These are phyloP conservation scores for Yarrowia keelungensis DNA, from an alignment of 805 yeast species.

Conservation along the genomic window DNA sequence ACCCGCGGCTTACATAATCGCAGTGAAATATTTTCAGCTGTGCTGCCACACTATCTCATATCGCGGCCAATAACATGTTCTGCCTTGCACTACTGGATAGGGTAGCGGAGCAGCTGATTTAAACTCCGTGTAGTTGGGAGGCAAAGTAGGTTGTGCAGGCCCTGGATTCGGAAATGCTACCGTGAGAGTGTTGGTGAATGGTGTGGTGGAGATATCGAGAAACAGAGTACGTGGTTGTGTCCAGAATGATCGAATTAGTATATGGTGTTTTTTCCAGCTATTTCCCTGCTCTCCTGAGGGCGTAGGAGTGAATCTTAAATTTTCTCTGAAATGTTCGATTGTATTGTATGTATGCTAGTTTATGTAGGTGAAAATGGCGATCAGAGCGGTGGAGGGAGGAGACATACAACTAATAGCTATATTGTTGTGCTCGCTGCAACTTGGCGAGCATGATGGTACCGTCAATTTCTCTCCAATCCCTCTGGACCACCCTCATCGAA, in stretches of 20 bases:
- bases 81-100: slow-evolving; percentile 31
- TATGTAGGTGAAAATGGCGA: neutral
- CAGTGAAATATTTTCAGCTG: neutral
- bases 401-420: neutral
- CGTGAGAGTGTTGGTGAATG: neutral
- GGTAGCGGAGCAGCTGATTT: slow-evolving; percentile 34
- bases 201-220: neutral
- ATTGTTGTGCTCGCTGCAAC: neutral
- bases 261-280: neutral
- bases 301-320: neutral
- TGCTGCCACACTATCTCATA: neutral
- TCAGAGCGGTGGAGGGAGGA: neutral
- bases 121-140: slow-evolving; percentile 5
- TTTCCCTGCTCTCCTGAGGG: neutral
- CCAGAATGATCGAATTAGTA: neutral
- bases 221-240: too few species aligned
- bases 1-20: neutral
- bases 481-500: neutral
- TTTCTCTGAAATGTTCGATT: neutral
- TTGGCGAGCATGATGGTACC: too few species aligned
- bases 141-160: slow-evolving; percentile 24
- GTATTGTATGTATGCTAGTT: neutral
- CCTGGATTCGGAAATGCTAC: slow-evolving; percentile 15
- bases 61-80: slow-evolving; percentile 5
- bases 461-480: too few species aligned